Conservation (phyloP, 495 filamentous ascomycete species). For the Penicillium pancosmium region DNA sequence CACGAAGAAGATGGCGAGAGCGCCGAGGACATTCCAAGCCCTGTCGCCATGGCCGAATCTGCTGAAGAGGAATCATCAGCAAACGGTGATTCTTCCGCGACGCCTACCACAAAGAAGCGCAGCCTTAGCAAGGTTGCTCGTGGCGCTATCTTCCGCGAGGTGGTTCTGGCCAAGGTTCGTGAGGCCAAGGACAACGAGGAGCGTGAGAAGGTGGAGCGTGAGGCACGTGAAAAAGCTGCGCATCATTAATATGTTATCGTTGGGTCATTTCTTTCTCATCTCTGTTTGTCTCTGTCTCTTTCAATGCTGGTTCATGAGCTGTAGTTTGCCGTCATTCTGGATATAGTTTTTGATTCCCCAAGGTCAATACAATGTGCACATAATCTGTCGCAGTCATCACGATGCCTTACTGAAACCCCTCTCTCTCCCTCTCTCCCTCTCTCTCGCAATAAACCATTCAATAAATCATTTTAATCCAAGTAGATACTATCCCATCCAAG, state of each 20-base stretch:
- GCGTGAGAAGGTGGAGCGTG: conserved; percentile 63
- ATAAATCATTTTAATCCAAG: no score
- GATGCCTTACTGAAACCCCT: neutral
- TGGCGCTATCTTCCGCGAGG: conserved; percentile 92
- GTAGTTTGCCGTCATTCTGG: conserved; percentile 22
- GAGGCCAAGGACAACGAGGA: conserved; percentile 90
- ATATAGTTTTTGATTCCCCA: conserved; percentile 38
- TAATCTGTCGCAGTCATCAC: conserved; percentile 3
- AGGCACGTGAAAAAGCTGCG: conserved; percentile 47
- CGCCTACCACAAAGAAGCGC: conserved; percentile 54
- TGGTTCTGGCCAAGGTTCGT: conserved; percentile 94
- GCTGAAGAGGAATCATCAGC: conserved; percentile 7
- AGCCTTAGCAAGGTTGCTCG: conserved; percentile 76
- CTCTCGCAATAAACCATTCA: no score
- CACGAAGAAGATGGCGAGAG: conserved; percentile 89
- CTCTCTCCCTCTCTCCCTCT: no score
- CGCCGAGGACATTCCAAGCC: conserved; percentile 70
- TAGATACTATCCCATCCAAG: no score
- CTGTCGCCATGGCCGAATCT: conserved; percentile 42
- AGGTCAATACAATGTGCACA: conserved; percentile 23
- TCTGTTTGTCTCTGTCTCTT: conserved; percentile 13
- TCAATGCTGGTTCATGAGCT: conserved; percentile 17
- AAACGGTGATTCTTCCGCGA: conserved; percentile 17
- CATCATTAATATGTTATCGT: conserved; percentile 23
- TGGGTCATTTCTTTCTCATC: neutral